Base-by-base conservation (phyloP, 1,139 yeast genomes). In the Pichia sp. region DNA sequence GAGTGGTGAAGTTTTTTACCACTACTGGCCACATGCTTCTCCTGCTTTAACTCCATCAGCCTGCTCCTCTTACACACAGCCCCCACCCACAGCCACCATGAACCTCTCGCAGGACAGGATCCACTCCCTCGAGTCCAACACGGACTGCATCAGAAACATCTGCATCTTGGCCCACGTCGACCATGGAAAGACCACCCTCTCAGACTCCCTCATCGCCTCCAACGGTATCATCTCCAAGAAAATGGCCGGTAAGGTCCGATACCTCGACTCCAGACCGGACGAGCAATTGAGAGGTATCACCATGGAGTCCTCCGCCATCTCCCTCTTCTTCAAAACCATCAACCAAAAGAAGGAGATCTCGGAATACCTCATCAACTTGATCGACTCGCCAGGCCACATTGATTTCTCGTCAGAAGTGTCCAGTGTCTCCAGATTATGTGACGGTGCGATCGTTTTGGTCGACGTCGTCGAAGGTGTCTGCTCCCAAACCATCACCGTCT, bases 381-480 rank as follows among this genome's bases (percentile, higher is more conserved):
- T 94, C 47, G 99, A 94, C 67, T 93, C 98, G 0, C 99, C 99
- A 0, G 99, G 99, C 10, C 99, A 94, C 62, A 90, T 94, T 56
- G 99, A 94, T 67, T 94, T 94, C 63, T 85, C 96, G 1, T 85
- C 95, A 8, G 99, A 94, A 63, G 99, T 94, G 0, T 87, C 96
- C 15, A 87, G 96, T 0, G 96, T 98, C 0, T 89, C 98, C 2
- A 75, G 99, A 61, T 71, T 94, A 42, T 94, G 98, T 68, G 99
- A 94, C 64, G 98, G 98, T 33, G 97, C 98, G 0, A 85, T 94
- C 5, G 94, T 94, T 0, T 72, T 94, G 19, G 96, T 94, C 1
- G 99, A 93, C 66, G 98, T 88, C 3, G 96, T 94, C 3, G 99
- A 94, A 68, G 99, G 99, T 30, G 98, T 94, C 0, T 90, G 98